Evolutionary conservation across 2,329 filamentous ascomycete species (phyloP).

Genomic region (Acephala macrosclerotiorum): DNA sequence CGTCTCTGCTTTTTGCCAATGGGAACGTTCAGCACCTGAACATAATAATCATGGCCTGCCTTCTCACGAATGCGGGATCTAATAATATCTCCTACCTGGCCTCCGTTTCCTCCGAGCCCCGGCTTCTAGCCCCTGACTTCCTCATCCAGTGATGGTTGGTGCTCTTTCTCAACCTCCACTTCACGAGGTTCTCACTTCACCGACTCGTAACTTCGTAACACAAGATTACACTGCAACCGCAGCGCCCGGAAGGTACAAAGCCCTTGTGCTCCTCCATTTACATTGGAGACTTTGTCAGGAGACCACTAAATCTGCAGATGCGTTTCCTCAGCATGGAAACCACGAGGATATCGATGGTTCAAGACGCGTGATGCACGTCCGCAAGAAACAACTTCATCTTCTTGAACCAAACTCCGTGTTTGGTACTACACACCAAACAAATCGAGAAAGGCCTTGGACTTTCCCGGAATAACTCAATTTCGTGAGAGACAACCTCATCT

Average conservation of each 20-base stretch:
- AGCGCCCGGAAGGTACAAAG: slow-evolving; percentile 21
- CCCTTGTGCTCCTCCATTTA: slow-evolving; percentile 12
- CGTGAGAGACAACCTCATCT: neutral
- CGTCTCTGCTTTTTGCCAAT: too few relatives aligned
- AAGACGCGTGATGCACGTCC: neutral
- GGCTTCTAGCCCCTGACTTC: neutral
- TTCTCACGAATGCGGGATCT: neutral
- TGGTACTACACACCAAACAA: slow-evolving; percentile 1
- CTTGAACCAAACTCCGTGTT: neutral
- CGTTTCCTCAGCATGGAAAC: slow-evolving; percentile 8
- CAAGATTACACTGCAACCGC: slow-evolving; percentile 20
- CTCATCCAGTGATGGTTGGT: neutral
- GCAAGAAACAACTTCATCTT: neutral
- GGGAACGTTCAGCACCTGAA: too few relatives aligned
- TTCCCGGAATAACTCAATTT: slow-evolving; percentile 6
- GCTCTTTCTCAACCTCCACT: neutral
- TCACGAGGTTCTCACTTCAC: neutral
- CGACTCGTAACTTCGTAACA: slow-evolving; percentile 27
- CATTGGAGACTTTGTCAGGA: slow-evolving; percentile 19
- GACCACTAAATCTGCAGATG: slow-evolving; percentile 4
- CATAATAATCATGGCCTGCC: too few relatives aligned
- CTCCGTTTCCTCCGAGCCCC: neutral
- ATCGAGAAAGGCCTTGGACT: neutral
- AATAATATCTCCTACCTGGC: neutral
- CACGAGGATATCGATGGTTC: neutral